Base-by-base conservation (phyloP, 2,329 filamentous ascomycete species). In the Rhexocercosporidium sp. region DNA sequence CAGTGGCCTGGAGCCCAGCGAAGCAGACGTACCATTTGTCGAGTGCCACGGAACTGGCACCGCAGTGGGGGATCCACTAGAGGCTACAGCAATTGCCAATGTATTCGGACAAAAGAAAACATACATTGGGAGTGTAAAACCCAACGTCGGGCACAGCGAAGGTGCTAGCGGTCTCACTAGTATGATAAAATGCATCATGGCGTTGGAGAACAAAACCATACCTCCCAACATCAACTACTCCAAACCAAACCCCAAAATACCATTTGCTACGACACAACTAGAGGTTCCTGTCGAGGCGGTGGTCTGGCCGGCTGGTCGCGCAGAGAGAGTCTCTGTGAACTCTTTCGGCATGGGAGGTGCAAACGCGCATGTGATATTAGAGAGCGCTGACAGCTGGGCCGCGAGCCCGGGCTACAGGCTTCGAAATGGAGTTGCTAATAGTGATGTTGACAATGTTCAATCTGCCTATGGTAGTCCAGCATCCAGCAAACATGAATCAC, bases 251-350 rank as follows among this genome's bases (percentile, higher is more conserved):
- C 69, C 8, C 62, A 65, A 56, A 68, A 9, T 31, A 31, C 71
- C 70, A 3, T 60, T 75, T 0, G 70, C 75, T 4, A 70, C 75
- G 20, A 76, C 75, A 72, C 79, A 75, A 7, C 59, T 80, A 1
- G 74, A 74, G 59, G 75, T 79, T 9, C 68, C 68, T 7, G 11
- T 60, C 12, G 66, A 68, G 14, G 29, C 59, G 18, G 41, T 41
- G 3, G 44, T 59, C 18, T 72, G 68, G 69, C 29, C 51, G 8
- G 34, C 63, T 44, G 49, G 57, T 2, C 25, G 39, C 3, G 53
- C 27, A 7, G 25, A 56, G 25, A 3, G 53, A 16, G n/a, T 56
- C 16, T 31, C 11, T 56, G 53, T 56, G 7, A 56, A 56, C 25
- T 59, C 56, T 18, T 59, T 44, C 16, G 56, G 56, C 27, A 27